Conservation (phyloP, 2,329 filamentous ascomycete species). For the Aspergillus versicolor region DNA sequence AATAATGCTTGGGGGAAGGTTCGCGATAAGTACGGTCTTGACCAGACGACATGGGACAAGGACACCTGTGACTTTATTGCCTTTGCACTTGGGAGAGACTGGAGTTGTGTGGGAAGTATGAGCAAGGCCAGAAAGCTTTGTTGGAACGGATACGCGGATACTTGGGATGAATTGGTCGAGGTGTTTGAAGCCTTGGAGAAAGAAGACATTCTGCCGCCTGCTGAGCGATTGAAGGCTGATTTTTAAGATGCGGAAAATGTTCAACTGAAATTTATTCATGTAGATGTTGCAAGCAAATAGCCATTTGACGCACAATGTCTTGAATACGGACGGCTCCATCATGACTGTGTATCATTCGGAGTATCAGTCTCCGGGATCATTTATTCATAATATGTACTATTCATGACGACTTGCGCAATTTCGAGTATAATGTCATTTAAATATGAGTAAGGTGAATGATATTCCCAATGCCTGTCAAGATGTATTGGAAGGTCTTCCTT, state of each 20-base stretch:
- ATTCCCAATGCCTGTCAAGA: too few relatives aligned
- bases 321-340: too few relatives aligned
- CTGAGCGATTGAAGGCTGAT: constrained; percentile 13
- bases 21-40: constrained; percentile 34
- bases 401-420: too few relatives aligned
- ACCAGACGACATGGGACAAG: constrained; percentile 42
- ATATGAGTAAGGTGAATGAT: too few relatives aligned
- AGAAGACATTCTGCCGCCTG: constrained; percentile 24
- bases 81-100: constrained; percentile 44
- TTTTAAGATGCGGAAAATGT: background rate
- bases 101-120: constrained; percentile 33
- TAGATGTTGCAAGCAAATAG: too few relatives aligned
- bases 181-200: constrained; percentile 35
- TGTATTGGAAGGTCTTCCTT: too few relatives aligned
- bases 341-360: too few relatives aligned
- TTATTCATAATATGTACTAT: too few relatives aligned
- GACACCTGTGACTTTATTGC: constrained; percentile 48
- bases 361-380: too few relatives aligned
- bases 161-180: constrained; percentile 39
- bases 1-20: constrained; percentile 37
- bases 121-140: constrained; percentile 48
- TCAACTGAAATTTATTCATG: too few relatives aligned
- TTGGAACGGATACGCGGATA: constrained; percentile 43
- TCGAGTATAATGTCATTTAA: too few relatives aligned
- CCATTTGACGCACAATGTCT: too few relatives aligned